Evolutionary conservation across 2,329 filamentous ascomycete species (phyloP).

Genomic region (Tolypocladium guangdongense): DNA sequence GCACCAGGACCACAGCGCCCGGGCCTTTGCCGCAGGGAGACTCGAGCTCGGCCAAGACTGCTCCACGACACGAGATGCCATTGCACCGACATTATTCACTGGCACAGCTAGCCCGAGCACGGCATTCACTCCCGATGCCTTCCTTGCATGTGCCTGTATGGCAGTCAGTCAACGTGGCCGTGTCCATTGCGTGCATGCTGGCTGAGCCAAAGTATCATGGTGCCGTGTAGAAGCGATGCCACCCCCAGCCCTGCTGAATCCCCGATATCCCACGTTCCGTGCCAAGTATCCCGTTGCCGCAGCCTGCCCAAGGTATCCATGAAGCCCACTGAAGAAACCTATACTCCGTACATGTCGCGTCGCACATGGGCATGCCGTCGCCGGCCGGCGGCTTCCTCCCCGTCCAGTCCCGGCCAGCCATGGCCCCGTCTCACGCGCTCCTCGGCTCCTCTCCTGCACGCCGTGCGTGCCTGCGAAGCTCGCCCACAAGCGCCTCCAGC

Average conservation of each 20-base stretch:
- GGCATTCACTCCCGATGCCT: too few relatives aligned
- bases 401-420: background rate
- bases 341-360: background rate
- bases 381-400: background rate
- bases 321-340: background rate
- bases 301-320: background rate
- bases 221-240: background rate
- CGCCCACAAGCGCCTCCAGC: slow-evolving; percentile 26
- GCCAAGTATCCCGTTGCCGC: background rate
- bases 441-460: background rate
- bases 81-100: background rate
- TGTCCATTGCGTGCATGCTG: background rate
- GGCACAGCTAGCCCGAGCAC: background rate
- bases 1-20: background rate
- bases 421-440: background rate
- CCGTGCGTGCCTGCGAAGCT: slow-evolving; percentile 15
- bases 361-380: background rate
- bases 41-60: too few relatives aligned
- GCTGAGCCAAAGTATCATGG: background rate
- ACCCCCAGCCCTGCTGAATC: background rate
- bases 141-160: background rate
- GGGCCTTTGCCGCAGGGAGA: background rate
- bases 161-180: background rate
- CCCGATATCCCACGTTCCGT: background rate
- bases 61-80: background rate